Evolutionary conservation across 2,329 filamentous ascomycete species (phyloP), one percentile per base, ranked within the genome.

Genomic region (Xylaria sp.): DNA sequence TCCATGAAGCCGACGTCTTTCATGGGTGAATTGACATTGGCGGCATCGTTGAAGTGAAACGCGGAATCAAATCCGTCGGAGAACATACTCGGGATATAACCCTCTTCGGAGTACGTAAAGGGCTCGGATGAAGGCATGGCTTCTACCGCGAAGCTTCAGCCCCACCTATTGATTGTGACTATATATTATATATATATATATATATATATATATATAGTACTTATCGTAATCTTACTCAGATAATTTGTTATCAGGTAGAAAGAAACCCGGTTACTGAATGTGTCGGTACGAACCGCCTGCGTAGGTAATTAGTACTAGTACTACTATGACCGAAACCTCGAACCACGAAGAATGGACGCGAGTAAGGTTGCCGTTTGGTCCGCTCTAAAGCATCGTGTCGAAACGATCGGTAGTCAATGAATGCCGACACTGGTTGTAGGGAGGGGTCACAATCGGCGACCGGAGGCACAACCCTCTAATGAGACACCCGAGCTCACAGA

Each of bases 1-100:
- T 73, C 67, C 40, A 74, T 70, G 9, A 74, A 69, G 51, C 69
- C 72, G 17, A 65, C 71, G 15, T 72, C 69, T 25, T 71, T 70
- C 52, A 73, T 69, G 38, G 73, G 61, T 8, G 66, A 50, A 46
- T 67, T 62, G 42, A 75, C 60, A 46, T 75, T 64, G 47, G 75
- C 74, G 38, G 70, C 69, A 61, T 77, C 73, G 64, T 78, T 75
- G 46, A 78, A 75, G 55, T 78, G 76, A 56, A 78, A 75, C 58
- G 77, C 76, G 46, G 70, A 69, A 56, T 75, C 73, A 42, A 70
- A 67, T 28, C 74, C 69, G 61, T 65, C 71, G 43, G 61, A 63
- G 60, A 72, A 71, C 74, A 78, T 77, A 57, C 77, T 75, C 43
- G 76, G 56, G 56, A 75, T 74, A 25, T 73, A 72, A 61, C 74